Base-by-base conservation (phyloP, 2,329 filamentous ascomycete genomes). In the Claviceps sorghi region DNA sequence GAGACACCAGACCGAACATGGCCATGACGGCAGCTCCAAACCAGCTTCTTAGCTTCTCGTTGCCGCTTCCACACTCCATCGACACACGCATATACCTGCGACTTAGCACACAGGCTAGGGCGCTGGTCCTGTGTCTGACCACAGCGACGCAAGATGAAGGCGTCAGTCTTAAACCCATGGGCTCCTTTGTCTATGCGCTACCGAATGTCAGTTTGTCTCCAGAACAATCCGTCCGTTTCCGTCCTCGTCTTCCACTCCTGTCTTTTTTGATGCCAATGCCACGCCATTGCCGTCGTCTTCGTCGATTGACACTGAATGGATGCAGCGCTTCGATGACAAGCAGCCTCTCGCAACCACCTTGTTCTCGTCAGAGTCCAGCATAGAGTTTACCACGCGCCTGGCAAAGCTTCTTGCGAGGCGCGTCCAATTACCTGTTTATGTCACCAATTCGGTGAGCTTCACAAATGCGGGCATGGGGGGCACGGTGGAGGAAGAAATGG, bases 131-230 rank as follows among this genome's bases (percentile, higher is more conserved):
- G n/a, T 80, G 80, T 60, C 67, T 84, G 46, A 79, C 80, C 1
- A 83, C 81, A 0, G 72, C 76, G 3, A 64, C 74, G 29, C 70
- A 71, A 52, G 78, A 78, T 50, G 75, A 80, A 43, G 64, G 67
- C n/a, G 70, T 70, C 13, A 63, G 67, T 9, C 64, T 73, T 8
- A 71, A 77, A 42, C 71, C 77, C 49, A 76, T 97, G 68, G 91
- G 93, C 3, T 95, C 88, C 49, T 91, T 97, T 63, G 87, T 97
- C 46, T 97, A 95, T 65, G 87, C 90, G 2, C 79, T 98, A 65
- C 91, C 93, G 17, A 86, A 95, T 70, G 93, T 95, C 29, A 50
- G 48, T 50, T 7, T 21, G 42, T 9, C 7, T 40, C 34, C 29
- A 29, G 26, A 26, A 15, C 59, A 79, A 75, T 70, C 66, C 64